Evolutionary conservation across 148 eudicot genomes (phyloP), one percentile per base, ranked within the genome.

Genomic region (Vaccinium macrocarpon): DNA sequence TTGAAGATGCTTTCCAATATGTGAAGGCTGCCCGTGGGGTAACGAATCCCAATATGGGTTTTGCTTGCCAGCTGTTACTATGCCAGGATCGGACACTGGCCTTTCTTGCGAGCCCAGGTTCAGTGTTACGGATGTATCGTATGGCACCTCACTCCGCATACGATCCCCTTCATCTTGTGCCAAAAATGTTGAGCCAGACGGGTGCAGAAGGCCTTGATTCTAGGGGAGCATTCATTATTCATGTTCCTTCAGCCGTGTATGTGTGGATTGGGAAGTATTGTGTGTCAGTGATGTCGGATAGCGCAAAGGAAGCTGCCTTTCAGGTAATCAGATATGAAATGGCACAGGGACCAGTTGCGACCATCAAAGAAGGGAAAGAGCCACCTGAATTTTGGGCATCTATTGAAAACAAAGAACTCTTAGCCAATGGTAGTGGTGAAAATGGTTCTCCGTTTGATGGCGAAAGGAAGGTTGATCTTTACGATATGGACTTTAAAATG

Each of bases 81-180:
- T 93, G 98, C 84, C 99, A 95, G 85, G 95, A 94, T 80, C 91
- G 97, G 78, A 92, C 93, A 53, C 94, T 93, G 87, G 98, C 95
- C 25, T 68, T 89, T 38, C 98, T 97, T 1, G 86, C 89, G 0
- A 97, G 98, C 90, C 99, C 99, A 0, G 91, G 85, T 84, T 97
- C 99, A 1, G 91, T 95, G 64, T 85, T 97, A 50, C 90, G 95
- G 89, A 95, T 97, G 98, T 95, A 92, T 73, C 89, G 96, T 52
- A 92, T 97, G 92, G 98, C 98, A 10, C 99, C 99, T 49, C 99
- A 97, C 88, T 97, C 99, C 50, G 92, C 95, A 0, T 95, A 97
- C 73, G 99, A 94, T 83, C 96, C 99, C 16, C 93, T 97, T 83
- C 99, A 97, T 89, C 95, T 97, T 71, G 99, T 97, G 27, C 99